phyloP scores from a whole-genome alignment of 257 asterid genomes.

The Nicotiana paniculata region DNA sequence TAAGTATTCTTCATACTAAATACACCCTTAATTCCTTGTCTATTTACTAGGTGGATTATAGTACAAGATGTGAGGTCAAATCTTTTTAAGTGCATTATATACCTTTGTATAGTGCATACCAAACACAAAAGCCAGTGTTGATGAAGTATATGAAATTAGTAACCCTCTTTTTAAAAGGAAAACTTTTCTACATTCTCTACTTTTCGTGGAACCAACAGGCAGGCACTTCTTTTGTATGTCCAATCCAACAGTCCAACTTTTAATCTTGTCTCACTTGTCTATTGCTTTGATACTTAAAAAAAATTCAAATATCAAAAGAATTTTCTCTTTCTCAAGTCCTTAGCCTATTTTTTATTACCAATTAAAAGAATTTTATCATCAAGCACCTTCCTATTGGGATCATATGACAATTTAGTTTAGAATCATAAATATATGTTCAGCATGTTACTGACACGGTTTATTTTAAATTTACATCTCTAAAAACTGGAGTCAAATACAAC shows the following conservation, averaged over 20 bases:
- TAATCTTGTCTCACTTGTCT: not conserved
- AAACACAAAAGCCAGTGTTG: not conserved
- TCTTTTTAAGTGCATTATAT: not conserved
- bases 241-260: not conserved
- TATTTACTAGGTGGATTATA: not conserved
- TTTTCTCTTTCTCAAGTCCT: not conserved
- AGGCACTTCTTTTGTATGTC: not conserved
- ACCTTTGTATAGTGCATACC: not conserved
- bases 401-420: not conserved
- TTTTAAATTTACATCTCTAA: not conserved
- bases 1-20: too few species aligned
- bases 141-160: not conserved
- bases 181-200: not conserved
- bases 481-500: not conserved
- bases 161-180: not conserved
- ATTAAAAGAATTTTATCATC: not conserved
- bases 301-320: not conserved
- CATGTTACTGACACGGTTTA: not conserved
- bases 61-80: not conserved
- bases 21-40: not conserved
- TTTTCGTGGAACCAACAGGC: not conserved
- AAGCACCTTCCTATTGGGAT: not conserved
- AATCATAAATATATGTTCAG: not conserved
- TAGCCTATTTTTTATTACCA: not conserved
- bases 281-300: not conserved